These are phyloP conservation scores for Kwoniella sp. DNA, from an alignment of 768 basidiomycete genomes.

Conservation along the genomic window DNA sequence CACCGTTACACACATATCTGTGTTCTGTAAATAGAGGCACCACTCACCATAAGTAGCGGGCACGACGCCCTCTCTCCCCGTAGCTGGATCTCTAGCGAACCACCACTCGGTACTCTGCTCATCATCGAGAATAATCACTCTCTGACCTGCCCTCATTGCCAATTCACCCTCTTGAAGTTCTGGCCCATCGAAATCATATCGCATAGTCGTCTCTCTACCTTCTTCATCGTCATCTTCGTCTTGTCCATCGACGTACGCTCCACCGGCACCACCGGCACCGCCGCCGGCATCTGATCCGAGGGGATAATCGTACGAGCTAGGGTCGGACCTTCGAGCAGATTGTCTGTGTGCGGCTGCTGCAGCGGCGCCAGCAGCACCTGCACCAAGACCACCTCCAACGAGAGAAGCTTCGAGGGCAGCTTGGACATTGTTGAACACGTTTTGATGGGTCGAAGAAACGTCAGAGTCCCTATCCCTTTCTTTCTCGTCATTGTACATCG, in stretches of 20 bases:
- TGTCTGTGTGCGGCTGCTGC: constrained; percentile 15
- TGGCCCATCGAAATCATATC: constrained; percentile 52
- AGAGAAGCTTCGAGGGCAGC: constrained; percentile 37
- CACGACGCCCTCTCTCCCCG: constrained; percentile 83
- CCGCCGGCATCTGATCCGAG: constrained; percentile 6
- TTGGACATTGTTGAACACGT: constrained; percentile 46
- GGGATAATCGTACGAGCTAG: constrained; percentile 22
- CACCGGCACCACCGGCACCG: too few relatives aligned
- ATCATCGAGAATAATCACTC: constrained; percentile 54
- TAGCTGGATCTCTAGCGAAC: constrained; percentile 79
- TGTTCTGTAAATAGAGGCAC: too few relatives aligned
- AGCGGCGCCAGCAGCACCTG: constrained; percentile 22
- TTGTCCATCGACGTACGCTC: constrained; percentile 28
- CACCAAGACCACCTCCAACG: constrained; percentile 29
- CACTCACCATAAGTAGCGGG: constrained; percentile 72
- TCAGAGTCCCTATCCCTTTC: constrained; percentile 28
- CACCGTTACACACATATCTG: too few relatives aligned
- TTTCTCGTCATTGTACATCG: constrained; percentile 27
- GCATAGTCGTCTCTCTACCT: constrained; percentile 52
- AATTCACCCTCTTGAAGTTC: constrained; percentile 55
- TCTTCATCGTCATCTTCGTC: constrained; percentile 46
- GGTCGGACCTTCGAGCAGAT: constrained; percentile 10
- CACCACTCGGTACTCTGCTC: constrained; percentile 79
- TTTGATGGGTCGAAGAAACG: constrained; percentile 44
- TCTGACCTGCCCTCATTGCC: constrained; percentile 49